Base-by-base conservation (phyloP, 441 rosid genomes). In the Mallotus japonicus region DNA sequence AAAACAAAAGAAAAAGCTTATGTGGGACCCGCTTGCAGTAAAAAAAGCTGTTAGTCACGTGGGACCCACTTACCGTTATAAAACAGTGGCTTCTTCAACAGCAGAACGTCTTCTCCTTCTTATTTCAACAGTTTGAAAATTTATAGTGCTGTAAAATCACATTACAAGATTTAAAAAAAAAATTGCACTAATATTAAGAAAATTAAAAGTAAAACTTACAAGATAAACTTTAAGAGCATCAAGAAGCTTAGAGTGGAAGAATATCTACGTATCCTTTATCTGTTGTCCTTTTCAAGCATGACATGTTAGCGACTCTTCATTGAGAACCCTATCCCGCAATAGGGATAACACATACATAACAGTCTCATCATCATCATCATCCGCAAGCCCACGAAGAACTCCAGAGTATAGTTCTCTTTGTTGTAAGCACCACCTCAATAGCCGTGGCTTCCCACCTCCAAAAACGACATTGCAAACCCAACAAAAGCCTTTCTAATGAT, bases 391-490 rank as follows among this genome's bases (percentile, higher is more conserved):
- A 51, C 89, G 87, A 70, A 96, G 88, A 72, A 93, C 90, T 64
- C 87, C 89, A 59, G 88, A 92, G 77, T 82, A 93, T 97, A 96
- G 89, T 80, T 93, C 93, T 78, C 78, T 92, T 84, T 92, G 91
- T 84, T 89, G 92, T 71, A 96, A 81, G 72, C 92, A 74, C 89
- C 87, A 87, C 81, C 90, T 87, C 85, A 96, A 69, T 78, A 96
- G 82, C 47, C 90, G 88, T 0, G 97, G 96, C 64, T 86, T 92
- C 77, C 98, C 75, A 87, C 83, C 80, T 92, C 96, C 86, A 93
- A 82, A 83, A 96, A 96, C 0, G 98, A 90, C 86, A 93, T 85
- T 58, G 97, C 97, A 83, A 88, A 93, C 71, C 83, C 79, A 72
- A 92, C 86, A 86, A 90, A 92, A 1, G 92, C 83, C 85, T 78